Evolutionary conservation across 2,329 filamentous ascomycete genomes (phyloP).

Genomic region (Phyllosticta capitalensis): DNA sequence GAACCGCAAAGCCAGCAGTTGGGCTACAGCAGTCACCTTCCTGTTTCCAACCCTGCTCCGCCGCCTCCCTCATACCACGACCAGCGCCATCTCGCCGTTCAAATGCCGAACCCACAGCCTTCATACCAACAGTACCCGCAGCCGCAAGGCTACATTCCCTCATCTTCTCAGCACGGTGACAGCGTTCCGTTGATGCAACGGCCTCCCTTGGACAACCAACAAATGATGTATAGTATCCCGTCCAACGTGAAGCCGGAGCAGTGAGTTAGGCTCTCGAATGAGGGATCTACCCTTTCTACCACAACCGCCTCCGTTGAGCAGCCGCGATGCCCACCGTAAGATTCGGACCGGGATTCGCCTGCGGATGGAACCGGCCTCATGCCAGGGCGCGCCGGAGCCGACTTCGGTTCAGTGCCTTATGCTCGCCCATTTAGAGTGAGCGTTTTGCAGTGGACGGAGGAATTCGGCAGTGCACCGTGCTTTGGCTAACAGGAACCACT

Average conservation of each 20-base stretch:
- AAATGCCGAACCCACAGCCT: conserved; percentile 22
- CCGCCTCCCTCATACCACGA: conserved; percentile 26
- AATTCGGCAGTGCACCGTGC: background rate
- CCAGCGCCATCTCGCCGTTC: conserved; percentile 26
- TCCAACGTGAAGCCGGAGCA: conserved; percentile 32
- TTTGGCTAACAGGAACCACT: background rate
- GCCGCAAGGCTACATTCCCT: conserved; percentile 15
- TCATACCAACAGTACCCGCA: conserved; percentile 16
- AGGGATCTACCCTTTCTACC: background rate
- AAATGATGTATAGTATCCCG: conserved; percentile 32
- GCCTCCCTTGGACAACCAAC: conserved; percentile 15
- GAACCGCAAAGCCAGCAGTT: conserved; percentile 23
- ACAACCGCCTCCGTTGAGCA: background rate
- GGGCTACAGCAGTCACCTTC: conserved; percentile 23
- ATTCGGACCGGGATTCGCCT: background rate
- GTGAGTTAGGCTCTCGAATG: background rate
- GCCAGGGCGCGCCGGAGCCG: background rate
- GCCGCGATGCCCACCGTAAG: background rate
- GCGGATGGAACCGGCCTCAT: background rate
- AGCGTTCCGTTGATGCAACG: conserved; percentile 24
- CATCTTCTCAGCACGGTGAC: conserved; percentile 8
- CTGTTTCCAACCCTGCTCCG: conserved; percentile 24
- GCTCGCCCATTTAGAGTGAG: background rate
- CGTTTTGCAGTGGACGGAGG: background rate
- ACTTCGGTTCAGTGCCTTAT: background rate